Base-by-base conservation (phyloP, 257 asterid species). In the Jasminum sambac region DNA sequence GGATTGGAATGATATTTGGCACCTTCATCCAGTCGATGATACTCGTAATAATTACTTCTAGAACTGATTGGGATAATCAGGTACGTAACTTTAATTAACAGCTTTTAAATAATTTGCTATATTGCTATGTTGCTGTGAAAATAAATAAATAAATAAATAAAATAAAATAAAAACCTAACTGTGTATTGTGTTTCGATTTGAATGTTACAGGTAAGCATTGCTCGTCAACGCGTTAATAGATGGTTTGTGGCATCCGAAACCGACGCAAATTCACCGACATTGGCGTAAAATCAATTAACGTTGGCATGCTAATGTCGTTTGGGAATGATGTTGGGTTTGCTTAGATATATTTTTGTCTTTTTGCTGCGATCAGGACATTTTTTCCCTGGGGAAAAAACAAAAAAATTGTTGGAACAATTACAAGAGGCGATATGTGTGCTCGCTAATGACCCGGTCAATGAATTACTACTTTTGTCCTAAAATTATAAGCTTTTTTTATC, bases 1-100 rank as follows among this genome's bases (percentile, higher is more conserved):
- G 95, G 95, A 76, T 87, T 24, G 92, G 95, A 60, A 88, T 88
- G 92, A 13, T 88, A 50, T 4, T 83, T 21, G 95, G 92, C 19
- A 81, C 85, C 10, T 44, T 88, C 41, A 59, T 84, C 39, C 95
- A 88, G 50, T 84, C 95, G 0, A 67, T 84, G 41, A 72, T 80
- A 17, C 78, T 88, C 11, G 0, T 79, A 44, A 61, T 79, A 26
- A 72, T 86, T 46, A 81, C 95, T 52, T 44, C 23, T 55, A 81
- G 64, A 78, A 88, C 87, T 5, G 90, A 88, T 34, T 88, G 95
- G 95, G 88, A 88, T 24, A 75, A 76, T 58, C 89, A 86, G 92
- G 92, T 86, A 71, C 0, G n/a, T 37, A 34, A 43, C 7, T 4
- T 17, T 12, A 37, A 6, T 39, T 42, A 41, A n/a, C 2, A 60